Conservation (phyloP, 495 filamentous ascomycete species). For the Gamarada debralockiae region DNA sequence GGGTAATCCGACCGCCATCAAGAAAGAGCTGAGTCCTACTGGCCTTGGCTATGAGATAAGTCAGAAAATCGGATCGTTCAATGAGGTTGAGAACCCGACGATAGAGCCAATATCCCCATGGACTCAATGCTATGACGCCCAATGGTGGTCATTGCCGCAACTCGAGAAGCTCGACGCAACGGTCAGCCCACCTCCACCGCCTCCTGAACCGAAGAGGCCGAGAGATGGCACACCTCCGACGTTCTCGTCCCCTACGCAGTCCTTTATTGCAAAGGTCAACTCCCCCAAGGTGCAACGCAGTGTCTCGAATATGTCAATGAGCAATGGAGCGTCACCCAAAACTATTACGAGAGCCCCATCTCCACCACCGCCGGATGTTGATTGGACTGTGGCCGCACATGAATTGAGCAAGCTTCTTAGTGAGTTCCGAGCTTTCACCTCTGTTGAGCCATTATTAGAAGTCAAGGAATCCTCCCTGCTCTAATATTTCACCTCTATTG, state of each 20-base stretch:
- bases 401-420: slow-evolving; percentile 80
- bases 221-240: slow-evolving; percentile 53
- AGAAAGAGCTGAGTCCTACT: slow-evolving; percentile 35
- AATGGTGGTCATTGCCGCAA: slow-evolving; percentile 71
- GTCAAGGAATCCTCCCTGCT: no score
- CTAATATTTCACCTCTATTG: no score
- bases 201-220: slow-evolving; percentile 45
- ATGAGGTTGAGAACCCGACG: not conserved
- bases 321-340: slow-evolving; percentile 26
- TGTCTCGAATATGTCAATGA: slow-evolving; percentile 32
- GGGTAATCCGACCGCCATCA: slow-evolving; percentile 35
- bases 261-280: slow-evolving; percentile 70
- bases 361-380: slow-evolving; percentile 69
- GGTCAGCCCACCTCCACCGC: slow-evolving; percentile 41
- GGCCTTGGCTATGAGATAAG: slow-evolving; percentile 48
- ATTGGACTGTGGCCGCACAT: slow-evolving; percentile 76
- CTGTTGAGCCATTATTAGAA: no score
- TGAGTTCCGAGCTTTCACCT: no score
- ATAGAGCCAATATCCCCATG: slow-evolving; percentile 1
- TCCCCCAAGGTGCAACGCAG: slow-evolving; percentile 51
- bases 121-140: slow-evolving; percentile 47
- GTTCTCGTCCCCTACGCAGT: slow-evolving; percentile 70
- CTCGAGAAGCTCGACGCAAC: slow-evolving; percentile 64
- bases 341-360: slow-evolving; percentile 24
- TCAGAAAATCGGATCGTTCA: slow-evolving; percentile 35